Evolutionary conservation across 805 yeast genomes (phyloP).

Genomic region (Yamadazyma insecticola): DNA sequence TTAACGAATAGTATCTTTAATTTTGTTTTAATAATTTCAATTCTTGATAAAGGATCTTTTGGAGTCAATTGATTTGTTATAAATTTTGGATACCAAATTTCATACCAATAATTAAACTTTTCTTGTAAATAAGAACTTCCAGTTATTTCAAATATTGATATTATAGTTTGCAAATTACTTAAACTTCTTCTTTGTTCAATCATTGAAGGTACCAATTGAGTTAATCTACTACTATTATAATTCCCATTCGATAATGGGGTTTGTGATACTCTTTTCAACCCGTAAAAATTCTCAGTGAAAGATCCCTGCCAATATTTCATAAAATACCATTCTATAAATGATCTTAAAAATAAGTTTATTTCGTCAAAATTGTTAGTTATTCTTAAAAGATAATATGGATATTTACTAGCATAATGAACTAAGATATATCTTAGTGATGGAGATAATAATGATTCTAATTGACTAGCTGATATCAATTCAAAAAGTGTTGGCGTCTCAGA

Average conservation of each 20-base stretch:
- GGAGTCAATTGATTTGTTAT: constrained; percentile 43
- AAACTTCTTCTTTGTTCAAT: constrained; percentile 53
- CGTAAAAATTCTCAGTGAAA: constrained; percentile 90
- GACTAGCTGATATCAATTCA: constrained; percentile 79
- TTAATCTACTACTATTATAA: constrained; percentile 27
- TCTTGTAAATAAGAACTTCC: constrained; percentile 66
- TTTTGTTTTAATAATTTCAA: constrained; percentile 24
- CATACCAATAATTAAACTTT: constrained; percentile 62
- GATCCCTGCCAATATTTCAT: constrained; percentile 74
- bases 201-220: constrained; percentile 34
- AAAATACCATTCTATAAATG: constrained; percentile 66
- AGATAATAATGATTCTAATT: constrained; percentile 69
- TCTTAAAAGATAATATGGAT: constrained; percentile 64
- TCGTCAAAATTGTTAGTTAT: constrained; percentile 75
- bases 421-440: constrained; percentile 79
- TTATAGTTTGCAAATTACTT: constrained; percentile 46
- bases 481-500: constrained; percentile 80
- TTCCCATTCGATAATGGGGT: constrained; percentile 27
- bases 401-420: constrained; percentile 72
- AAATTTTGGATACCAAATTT: constrained; percentile 55
- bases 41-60: constrained; percentile 13
- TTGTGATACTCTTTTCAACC: constrained; percentile 60
- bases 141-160: constrained; percentile 55
- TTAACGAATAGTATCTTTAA: constrained; percentile 44
- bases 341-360: constrained; percentile 55